A percentile compares a stretch with the other conserved stretches of the same genome.
phyloP scores from a whole-genome alignment of 1,284 basidiomycete genomes.

The Trametes polyzona region DNA sequence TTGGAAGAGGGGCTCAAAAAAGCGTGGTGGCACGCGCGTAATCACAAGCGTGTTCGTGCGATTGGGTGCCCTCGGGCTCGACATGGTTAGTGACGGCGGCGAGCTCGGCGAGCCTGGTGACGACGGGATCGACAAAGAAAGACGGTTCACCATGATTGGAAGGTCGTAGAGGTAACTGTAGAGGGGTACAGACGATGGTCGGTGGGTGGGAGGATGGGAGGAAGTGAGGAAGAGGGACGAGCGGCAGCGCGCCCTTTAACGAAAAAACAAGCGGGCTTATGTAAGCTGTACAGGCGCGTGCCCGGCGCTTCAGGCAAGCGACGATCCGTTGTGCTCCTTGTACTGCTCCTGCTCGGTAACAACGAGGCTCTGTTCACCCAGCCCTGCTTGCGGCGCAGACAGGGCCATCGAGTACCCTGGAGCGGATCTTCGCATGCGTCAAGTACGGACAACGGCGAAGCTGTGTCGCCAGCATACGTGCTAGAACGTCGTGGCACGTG shows the following conservation, averaged over 20 bases:
- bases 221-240: conserved; percentile 1
- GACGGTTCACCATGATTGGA: conserved; percentile 17
- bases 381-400: neutral
- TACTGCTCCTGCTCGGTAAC: neutral
- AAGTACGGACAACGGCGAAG: neutral
- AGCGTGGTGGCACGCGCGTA: conserved; percentile 42
- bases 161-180: neutral
- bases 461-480: too few species aligned
- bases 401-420: neutral
- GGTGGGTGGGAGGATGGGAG: neutral
- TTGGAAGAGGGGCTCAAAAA: conserved; percentile 70
- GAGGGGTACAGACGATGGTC: neutral
- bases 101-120: conserved; percentile 22
- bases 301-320: neutral
- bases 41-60: conserved; percentile 43
- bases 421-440: neutral
- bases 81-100: conserved; percentile 29
- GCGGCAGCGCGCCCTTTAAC: conserved; percentile 9
- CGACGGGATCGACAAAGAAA: conserved; percentile 25
- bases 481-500: neutral
- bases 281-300: conserved; percentile 11
- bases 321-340: neutral
- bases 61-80: conserved; percentile 28
- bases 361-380: neutral
- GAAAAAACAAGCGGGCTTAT: conserved; percentile 19